Evolutionary conservation across 139 green algal species (phyloP).

Genomic region (Coccomyxa sp.): DNA sequence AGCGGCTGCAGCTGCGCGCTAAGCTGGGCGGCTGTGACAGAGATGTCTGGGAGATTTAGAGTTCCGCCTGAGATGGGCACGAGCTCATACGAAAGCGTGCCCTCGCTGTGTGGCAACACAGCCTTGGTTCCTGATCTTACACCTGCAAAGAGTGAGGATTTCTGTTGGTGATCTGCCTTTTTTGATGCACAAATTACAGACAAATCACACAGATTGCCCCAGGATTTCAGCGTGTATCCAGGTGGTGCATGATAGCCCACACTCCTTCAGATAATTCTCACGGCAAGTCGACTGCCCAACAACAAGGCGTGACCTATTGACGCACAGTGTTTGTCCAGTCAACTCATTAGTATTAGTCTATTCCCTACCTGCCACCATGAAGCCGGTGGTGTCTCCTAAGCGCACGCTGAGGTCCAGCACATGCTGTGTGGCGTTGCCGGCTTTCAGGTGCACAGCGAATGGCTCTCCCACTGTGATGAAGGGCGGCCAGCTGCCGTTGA

Average conservation of each 20-base stretch:
- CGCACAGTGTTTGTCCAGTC: neutral
- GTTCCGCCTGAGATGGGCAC: neutral
- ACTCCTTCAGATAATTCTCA: neutral
- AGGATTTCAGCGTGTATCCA: neutral
- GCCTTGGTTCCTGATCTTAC: neutral
- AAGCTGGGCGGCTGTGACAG: neutral
- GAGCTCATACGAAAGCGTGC: neutral
- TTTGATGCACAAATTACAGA: neutral
- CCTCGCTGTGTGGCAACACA: neutral
- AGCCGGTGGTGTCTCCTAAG: conserved; percentile 8
- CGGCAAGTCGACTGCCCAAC: neutral
- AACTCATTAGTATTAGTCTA: neutral
- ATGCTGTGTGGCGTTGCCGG: neutral
- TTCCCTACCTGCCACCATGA: conserved; percentile 6
- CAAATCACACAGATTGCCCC: neutral
- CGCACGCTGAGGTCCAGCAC: neutral
- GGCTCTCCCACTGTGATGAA: neutral
- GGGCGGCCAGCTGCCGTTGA: neutral
- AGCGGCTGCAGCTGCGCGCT: neutral
- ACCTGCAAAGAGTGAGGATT: too few relatives aligned
- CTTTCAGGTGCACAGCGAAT: neutral
- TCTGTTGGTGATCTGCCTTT: too few relatives aligned
- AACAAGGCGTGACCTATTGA: neutral
- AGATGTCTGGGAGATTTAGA: neutral
- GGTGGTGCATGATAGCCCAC: neutral